phyloP scores from a whole-genome alignment of 176 grass and related monocot genomes.

The Lolium multiflorum region DNA sequence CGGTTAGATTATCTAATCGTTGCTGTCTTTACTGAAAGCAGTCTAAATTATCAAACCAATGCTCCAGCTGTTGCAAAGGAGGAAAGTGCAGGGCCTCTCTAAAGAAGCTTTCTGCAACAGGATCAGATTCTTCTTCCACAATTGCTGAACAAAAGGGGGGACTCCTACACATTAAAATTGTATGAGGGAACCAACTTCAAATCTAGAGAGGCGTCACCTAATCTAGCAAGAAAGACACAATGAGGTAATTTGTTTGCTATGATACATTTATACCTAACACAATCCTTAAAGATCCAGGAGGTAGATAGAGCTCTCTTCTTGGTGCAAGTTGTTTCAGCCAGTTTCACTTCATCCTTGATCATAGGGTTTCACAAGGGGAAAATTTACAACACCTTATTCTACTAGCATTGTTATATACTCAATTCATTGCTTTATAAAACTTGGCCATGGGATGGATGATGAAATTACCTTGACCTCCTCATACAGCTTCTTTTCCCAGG shows the following conservation, averaged over 20 bases:
- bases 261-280: slow-evolving; percentile 14
- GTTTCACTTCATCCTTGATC: slow-evolving; percentile 10
- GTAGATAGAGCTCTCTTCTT: slow-evolving; percentile 28
- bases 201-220: slow-evolving; percentile 16
- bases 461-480: slow-evolving; percentile 89
- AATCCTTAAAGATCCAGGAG: too few relatives aligned
- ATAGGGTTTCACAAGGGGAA: background rate
- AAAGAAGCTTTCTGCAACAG: slow-evolving; percentile 57
- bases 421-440: slow-evolving; percentile 20
- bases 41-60: slow-evolving; percentile 29
- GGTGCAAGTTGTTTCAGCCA: slow-evolving; percentile 13
- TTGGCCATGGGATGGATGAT: background rate
- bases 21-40: slow-evolving; percentile 46
- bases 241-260: background rate
- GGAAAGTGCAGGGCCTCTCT: slow-evolving; percentile 37
- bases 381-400: slow-evolving; percentile 20
- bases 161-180: slow-evolving; percentile 28
- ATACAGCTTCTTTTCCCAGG: slow-evolving; percentile 99
- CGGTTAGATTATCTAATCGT: slow-evolving; percentile 19
- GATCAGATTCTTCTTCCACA: slow-evolving; percentile 67
- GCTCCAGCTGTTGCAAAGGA: slow-evolving; percentile 30
- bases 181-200: slow-evolving; percentile 25
- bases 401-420: background rate
- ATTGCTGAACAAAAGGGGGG: slow-evolving; percentile 39
- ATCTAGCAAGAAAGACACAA: slow-evolving; percentile 35